Evolutionary conservation across 176 grass and related monocot genomes (phyloP).

Genomic region (Ensete glaucum): DNA sequence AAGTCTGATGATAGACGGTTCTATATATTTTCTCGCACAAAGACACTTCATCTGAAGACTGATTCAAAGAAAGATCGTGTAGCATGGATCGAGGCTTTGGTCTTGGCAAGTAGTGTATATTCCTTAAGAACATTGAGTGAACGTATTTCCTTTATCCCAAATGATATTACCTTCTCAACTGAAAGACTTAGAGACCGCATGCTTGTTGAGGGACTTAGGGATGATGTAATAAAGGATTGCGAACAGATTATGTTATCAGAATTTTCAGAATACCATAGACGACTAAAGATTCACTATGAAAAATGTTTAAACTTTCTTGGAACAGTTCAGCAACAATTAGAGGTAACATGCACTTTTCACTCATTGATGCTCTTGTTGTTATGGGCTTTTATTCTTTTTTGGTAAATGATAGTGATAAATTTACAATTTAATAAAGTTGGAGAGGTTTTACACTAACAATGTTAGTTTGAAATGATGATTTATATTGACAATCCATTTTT

Average conservation of each 20-base stretch:
- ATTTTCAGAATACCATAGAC: constrained; percentile 49
- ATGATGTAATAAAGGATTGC: constrained; percentile 54
- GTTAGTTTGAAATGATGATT: background rate
- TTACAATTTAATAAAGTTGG: background rate
- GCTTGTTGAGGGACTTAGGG: constrained; percentile 49
- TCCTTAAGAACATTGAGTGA: constrained; percentile 51
- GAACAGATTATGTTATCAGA: constrained; percentile 61
- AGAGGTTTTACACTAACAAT: background rate
- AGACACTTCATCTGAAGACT: constrained; percentile 59
- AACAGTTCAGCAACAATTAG: constrained; percentile 39
- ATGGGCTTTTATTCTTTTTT: background rate
- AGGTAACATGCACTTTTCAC: constrained; percentile 24
- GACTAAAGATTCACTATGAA: constrained; percentile 43
- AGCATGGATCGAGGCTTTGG: constrained; percentile 58
- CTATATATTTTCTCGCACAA: constrained; percentile 80
- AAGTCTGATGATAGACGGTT: constrained; percentile 69
- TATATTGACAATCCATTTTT: background rate
- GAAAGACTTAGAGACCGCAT: constrained; percentile 41
- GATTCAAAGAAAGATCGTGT: constrained; percentile 56
- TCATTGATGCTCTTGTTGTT: background rate
- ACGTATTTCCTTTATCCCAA: constrained; percentile 42
- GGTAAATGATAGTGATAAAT: background rate
- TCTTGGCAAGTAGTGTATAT: constrained; percentile 53
- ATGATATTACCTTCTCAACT: constrained; percentile 47
- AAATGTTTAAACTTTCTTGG: constrained; percentile 56